Evolutionary conservation across 352 stramenopile species (phyloP), one percentile per base, ranked within the genome.

Genomic region (Thraustochytrium sp.): DNA sequence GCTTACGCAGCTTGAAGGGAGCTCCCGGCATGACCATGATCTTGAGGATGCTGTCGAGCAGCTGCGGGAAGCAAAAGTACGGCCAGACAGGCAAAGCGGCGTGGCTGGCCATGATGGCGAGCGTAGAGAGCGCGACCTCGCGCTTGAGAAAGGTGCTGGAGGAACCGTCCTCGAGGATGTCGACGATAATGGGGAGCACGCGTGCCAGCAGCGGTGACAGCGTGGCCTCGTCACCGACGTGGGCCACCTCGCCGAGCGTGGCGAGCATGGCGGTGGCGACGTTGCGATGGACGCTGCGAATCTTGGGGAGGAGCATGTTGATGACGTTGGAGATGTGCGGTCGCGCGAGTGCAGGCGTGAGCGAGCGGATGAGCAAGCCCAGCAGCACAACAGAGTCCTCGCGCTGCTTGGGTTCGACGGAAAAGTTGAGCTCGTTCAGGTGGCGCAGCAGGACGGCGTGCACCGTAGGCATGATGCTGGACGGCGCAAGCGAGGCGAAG

Each of bases 391-490:
- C 68, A 29, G 68, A 80, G 29, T 80, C 68, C 38, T 80, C 68
- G 9, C 68, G 46, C 21, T 80, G 68, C 31, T 80, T 80, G 16
- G 44, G 31, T 26, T 80, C 68, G 18, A 80, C 68, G 34, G 68
- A 42, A 64, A 80, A 80, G 31, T 77, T 80, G 44, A 80, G 68
- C 53, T 80, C 68, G 31, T 80, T 80, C 8, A 80, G 53, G 21
- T 55, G 68, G 37, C 68, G 48, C n/a, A 80, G 29, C 13, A 80
- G 68, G 11, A 80, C 46, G n/a, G 23, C 26, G 44, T 61, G 31
- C 5, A 80, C 40, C 5, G 48, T 48, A 8, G 68, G 68, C 68
- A 80, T 80, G 11, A 80, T 18, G 8, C 36, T 46, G 8, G 68
- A 61, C 23, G 68, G 53, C 23, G 48, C 31, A 5, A 72, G 68